Percentiles rank a stretch among this genome's conserved stretches.
These are phyloP conservation scores for Pseudonitzschia delicatissima DNA, from an alignment of 108 stramenopile genomes.

Conservation along the genomic window DNA sequence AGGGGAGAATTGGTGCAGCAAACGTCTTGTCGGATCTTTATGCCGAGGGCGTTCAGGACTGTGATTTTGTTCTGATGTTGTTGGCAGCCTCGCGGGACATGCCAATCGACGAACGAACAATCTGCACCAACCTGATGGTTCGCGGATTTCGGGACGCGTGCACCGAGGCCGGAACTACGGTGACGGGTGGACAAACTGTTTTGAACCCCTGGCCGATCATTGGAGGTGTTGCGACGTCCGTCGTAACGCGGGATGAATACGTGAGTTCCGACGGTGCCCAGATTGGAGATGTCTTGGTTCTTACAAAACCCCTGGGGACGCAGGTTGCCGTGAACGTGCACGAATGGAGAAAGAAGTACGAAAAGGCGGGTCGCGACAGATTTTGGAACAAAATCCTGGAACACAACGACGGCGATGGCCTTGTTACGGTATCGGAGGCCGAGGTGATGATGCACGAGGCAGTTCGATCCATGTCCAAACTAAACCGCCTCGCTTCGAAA, in stretches of 20 bases:
- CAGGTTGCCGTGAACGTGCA: constrained; percentile 88
- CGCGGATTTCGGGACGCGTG: constrained; percentile 81
- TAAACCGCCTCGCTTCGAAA: constrained; percentile 61
- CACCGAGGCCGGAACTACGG: constrained; percentile 58
- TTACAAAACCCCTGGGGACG: constrained; percentile 85
- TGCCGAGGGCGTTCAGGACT: constrained; percentile 76
- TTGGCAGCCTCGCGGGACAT: constrained; percentile 77
- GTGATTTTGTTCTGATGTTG: constrained; percentile 82
- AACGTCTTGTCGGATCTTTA: constrained; percentile 87
- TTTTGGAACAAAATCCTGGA: constrained; percentile 41
- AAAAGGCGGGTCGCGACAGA: constrained; percentile 12
- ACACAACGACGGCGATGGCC: constrained; percentile 13
- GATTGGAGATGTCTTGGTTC: constrained; percentile 70
- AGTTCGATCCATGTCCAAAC: constrained; percentile 71
- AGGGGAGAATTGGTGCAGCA: constrained; percentile 82
- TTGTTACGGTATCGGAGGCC: constrained; percentile 35
- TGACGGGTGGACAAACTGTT: constrained; percentile 88
- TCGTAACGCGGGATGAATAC: constrained; percentile 68
- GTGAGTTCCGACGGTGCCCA: constrained; percentile 71
- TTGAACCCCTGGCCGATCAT: constrained; percentile 89
- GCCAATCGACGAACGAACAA: constrained; percentile 58
- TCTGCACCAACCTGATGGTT: constrained; percentile 80
- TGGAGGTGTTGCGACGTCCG: constrained; percentile 80
- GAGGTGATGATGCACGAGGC: constrained; percentile 83
- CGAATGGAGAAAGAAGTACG: constrained; percentile 58